Base-by-base conservation (phyloP, 805 yeast species). In the Torulaspora franciscae region DNA sequence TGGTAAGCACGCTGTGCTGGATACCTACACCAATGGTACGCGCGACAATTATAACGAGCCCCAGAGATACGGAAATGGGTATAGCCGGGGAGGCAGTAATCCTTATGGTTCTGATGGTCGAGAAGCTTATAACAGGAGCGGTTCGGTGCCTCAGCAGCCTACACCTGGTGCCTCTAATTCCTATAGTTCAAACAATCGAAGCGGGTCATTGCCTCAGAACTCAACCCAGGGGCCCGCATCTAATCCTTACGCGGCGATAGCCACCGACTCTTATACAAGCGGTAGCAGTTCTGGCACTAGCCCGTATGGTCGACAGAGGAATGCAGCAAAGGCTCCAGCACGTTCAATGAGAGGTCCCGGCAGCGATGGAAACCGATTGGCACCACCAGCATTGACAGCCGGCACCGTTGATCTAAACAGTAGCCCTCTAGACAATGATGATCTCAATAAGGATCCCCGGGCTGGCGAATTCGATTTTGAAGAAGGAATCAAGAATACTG, bases 401-500 rank as follows among this genome's bases (percentile, higher is more conserved):
- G 47, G 36, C 10, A 43, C 50, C 7, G 37, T 43, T 17, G 46
- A 40, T 32, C 43, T 46, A 26, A 47, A 42, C 15, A 40, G 39
- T 3, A 49, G 47, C 15, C 32, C 37, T 9, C 38, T 50, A 28
- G 50, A 46, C 36, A 37, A 40, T 3, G 35, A 47, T 11, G 39
- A 42, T 27, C 14, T 38, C 24, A 47, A 48, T 23, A 40, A 43
- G 22, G 46, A 37, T n/a, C 48, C 46, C 6, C 38, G 46, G 13
- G 49, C 29, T n/a, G 57, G 49, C 7, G 49, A 50, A 13, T 58
- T 58, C 40, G 58, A 57, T 33, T 59, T 59, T 43, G 64, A 59
- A 45, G 50, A 49, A 8, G 40, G 17, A 7, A 38, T 49, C 17
- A 42, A 48, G 15, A 46, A 44, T 26, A 49, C 46, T 14, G 52